Base-by-base conservation (phyloP, 192 early-diverging fungal species). In the Podila epicladia region DNA sequence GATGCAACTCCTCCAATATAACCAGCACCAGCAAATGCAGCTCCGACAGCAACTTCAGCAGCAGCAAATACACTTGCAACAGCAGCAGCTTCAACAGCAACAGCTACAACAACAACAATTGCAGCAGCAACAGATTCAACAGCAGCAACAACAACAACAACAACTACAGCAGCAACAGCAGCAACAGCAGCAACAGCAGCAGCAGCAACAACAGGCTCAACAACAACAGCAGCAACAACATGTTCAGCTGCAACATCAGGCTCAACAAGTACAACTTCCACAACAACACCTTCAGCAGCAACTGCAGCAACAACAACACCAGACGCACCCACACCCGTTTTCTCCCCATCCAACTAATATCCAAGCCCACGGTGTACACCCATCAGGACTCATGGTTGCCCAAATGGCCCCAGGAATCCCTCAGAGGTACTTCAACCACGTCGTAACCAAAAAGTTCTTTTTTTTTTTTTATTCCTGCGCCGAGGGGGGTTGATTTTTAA, bases 121-220 rank as follows among this genome's bases (percentile, higher is more conserved):
- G 5, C 58, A 35, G 22, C 65, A 51, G 12, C 57, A 45, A 28
- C 48, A 57, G 28, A 45, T 50, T 35, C 64, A 53, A 29, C 64
- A 74, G 19, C 58, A 60, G 55, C 49, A 63, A 6, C 64, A 67
- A 9, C 49, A 63, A 6, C 64, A 67, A 9, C 64, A 66, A 29
- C 58, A 41, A 17, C 53, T 58, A 24, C 63, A 31, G n/a, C 65
- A 55, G 9, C 65, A 61, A 19, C 72, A 67, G 5, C 65, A 63
- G n/a, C 58, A 62, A 7, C 65, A 48, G 5, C 73, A 60, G 11
- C 74, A 67, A 37, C 72, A 74, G n/a, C 58, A 26, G 7, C 58
- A 51, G 12, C 72, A 67, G 2, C 61, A 57, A 20, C 60, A 58
- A 2, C 66, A 61, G 22, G 45, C 35, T 22, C 71, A 60, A 9